Evolutionary conservation across 805 yeast species (phyloP).

Genomic region (Suhomyces sp.): DNA sequence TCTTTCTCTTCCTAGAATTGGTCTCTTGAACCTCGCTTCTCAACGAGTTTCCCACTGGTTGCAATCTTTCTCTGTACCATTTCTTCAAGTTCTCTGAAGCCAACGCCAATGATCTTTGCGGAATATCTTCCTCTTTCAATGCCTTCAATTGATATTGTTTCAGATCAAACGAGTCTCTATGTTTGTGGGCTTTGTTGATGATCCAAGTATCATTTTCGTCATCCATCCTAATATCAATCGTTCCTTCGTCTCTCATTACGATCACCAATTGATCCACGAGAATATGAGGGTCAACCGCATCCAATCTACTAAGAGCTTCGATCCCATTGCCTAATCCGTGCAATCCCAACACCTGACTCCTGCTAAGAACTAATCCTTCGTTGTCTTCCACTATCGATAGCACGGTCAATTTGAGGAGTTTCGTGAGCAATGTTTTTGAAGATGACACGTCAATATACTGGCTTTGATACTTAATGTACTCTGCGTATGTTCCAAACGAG

Average conservation of each 20-base stretch:
- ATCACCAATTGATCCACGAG: constrained; percentile 23
- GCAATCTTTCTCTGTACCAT: constrained; percentile 22
- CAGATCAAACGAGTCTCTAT: constrained; percentile 35
- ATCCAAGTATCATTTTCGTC: constrained; percentile 18
- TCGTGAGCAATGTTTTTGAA: constrained; percentile 7
- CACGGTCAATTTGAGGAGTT: constrained; percentile 30
- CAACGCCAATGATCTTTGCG: constrained; percentile 15
- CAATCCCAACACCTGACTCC: constrained; percentile 15
- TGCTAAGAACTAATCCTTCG: constrained; percentile 17
- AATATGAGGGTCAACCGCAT: constrained; percentile 1
- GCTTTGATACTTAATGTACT: constrained; percentile 20
- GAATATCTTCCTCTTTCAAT: constrained; percentile 25
- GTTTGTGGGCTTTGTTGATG: constrained; percentile 17
- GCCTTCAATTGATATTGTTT: constrained; percentile 20
- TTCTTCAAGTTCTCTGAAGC: constrained; percentile 18
- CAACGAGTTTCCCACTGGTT: background rate
- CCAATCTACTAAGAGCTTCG: constrained; percentile 11
- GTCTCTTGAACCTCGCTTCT: background rate
- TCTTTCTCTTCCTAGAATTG: constrained; percentile 13
- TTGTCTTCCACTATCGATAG: constrained; percentile 22
- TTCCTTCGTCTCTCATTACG: constrained; percentile 23
- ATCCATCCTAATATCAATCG: constrained; percentile 29
- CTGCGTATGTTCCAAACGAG: constrained; percentile 33
- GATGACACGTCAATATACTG: constrained; percentile 10
- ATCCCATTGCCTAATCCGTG: constrained; percentile 13